A percentile compares a stretch with the other conserved stretches of the same genome.
Conservation (phyloP, 106 monocot species). For the Narthecium ossifragum region DNA sequence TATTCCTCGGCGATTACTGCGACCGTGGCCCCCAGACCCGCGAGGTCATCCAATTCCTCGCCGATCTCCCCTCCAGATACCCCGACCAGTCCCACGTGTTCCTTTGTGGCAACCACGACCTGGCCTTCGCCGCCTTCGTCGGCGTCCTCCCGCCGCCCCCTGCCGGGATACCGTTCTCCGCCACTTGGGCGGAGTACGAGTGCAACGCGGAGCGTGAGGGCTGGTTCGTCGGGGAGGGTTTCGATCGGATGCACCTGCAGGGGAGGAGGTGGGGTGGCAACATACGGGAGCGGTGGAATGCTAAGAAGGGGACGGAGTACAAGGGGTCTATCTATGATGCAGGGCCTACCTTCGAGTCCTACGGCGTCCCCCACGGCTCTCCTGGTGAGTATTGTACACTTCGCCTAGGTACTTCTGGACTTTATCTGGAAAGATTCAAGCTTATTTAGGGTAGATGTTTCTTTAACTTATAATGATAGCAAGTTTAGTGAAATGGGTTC, state of each 20-base stretch:
- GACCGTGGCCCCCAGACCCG: conserved; percentile 84
- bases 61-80: conserved; percentile 61
- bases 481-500: too few relatives aligned
- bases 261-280: conserved; percentile 88
- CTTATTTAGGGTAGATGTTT: too few relatives aligned
- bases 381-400: conserved; percentile 54
- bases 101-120: conserved; percentile 97
- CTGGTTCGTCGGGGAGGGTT: conserved; percentile 79
- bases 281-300: conserved; percentile 53
- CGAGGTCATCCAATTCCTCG: conserved; percentile 73
- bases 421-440: too few relatives aligned
- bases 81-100: conserved; percentile 80
- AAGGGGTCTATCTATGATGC: conserved; percentile 92
- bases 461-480: too few relatives aligned
- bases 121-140: conserved; percentile 96
- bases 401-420: too few relatives aligned
- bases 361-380: conserved; percentile 85
- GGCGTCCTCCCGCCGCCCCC: conserved; percentile 71
- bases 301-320: conserved; percentile 51
- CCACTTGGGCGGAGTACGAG: conserved; percentile 80
- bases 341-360: conserved; percentile 75
- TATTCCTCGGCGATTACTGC: conserved; percentile 98
- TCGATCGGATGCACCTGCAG: conserved; percentile 83
- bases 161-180: conserved; percentile 36
- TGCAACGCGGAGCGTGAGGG: conserved; percentile 74